Conservation (phyloP, 2,329 filamentous ascomycete genomes). For the Didymellaceae sp. region DNA sequence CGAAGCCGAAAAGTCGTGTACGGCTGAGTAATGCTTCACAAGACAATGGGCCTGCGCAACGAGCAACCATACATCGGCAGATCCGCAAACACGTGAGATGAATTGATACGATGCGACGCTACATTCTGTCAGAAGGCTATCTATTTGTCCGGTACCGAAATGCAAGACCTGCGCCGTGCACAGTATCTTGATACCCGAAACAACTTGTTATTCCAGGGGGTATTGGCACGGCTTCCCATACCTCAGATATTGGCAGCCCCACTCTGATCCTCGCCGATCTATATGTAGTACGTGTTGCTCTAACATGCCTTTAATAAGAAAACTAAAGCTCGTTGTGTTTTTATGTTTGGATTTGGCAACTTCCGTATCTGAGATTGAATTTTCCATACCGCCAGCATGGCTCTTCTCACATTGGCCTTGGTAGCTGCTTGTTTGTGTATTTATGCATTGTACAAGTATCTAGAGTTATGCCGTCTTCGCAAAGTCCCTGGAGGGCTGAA, state of each 20-base stretch:
- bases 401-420: conserved; percentile 36
- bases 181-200: conserved; percentile 33
- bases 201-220: conserved; percentile 18
- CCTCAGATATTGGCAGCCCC: conserved; percentile 25
- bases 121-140: conserved; percentile 19
- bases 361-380: conserved; percentile 12
- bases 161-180: conserved; percentile 25
- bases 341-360: conserved; percentile 5
- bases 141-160: conserved; percentile 28
- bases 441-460: conserved; percentile 41
- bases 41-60: not conserved
- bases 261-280: conserved; percentile 26
- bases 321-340: conserved; percentile 18
- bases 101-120: conserved; percentile 6
- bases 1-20: not conserved
- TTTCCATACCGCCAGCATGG: conserved; percentile 36
- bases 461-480: conserved; percentile 33
- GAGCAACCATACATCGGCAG: not conserved
- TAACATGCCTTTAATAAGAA: conserved; percentile 9
- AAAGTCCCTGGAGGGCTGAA: conserved; percentile 46
- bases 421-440: conserved; percentile 30
- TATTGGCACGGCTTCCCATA: conserved; percentile 23
- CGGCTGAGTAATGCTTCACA: not conserved
- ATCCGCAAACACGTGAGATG: not conserved
- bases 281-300: conserved; percentile 38